Evolutionary conservation across 2,329 filamentous ascomycete species (phyloP).

Genomic region (Penicillium polonicum): DNA sequence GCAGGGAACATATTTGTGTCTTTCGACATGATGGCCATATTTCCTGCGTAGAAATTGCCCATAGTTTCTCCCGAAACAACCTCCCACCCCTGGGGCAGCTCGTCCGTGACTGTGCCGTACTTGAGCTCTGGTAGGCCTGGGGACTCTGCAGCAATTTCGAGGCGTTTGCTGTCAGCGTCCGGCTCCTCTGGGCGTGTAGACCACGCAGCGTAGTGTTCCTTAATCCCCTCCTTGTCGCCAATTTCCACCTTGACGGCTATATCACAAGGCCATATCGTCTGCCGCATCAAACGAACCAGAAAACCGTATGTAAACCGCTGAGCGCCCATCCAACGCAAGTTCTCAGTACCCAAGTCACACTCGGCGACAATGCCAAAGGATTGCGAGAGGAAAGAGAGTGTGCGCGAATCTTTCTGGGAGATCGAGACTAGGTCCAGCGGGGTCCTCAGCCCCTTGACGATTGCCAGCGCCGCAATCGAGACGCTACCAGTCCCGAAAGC

Average conservation of each 20-base stretch:
- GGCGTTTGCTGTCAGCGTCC: conserved; percentile 15
- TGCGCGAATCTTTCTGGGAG: conserved; percentile 73
- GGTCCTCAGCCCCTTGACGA: conserved; percentile 84
- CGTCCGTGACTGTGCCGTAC: conserved; percentile 77
- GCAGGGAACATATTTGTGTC: conserved; percentile 81
- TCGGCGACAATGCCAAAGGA: conserved; percentile 88
- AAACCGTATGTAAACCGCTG: conserved; percentile 83
- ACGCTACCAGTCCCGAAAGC: conserved; percentile 76
- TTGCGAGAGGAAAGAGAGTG: conserved; percentile 87
- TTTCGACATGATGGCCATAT: conserved; percentile 89
- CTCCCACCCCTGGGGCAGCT: conserved; percentile 75
- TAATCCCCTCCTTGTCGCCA: conserved; percentile 70
- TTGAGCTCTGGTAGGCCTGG: conserved; percentile 68
- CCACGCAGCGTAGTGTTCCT: conserved; percentile 64
- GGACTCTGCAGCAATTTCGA: conserved; percentile 43
- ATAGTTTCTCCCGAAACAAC: conserved; percentile 71
- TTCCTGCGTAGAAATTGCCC: conserved; percentile 91
- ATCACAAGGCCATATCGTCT: conserved; percentile 84
- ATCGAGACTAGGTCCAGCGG: conserved; percentile 83
- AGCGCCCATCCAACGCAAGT: conserved; percentile 89
- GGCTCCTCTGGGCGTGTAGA: conserved; percentile 36
- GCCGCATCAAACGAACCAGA: conserved; percentile 70
- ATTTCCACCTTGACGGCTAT: conserved; percentile 81
- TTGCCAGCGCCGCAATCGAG: conserved; percentile 72
- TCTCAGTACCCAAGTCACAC: conserved; percentile 82